Evolutionary conservation across 441 rosid species (phyloP).

Genomic region (Francoa sonchifolia): DNA sequence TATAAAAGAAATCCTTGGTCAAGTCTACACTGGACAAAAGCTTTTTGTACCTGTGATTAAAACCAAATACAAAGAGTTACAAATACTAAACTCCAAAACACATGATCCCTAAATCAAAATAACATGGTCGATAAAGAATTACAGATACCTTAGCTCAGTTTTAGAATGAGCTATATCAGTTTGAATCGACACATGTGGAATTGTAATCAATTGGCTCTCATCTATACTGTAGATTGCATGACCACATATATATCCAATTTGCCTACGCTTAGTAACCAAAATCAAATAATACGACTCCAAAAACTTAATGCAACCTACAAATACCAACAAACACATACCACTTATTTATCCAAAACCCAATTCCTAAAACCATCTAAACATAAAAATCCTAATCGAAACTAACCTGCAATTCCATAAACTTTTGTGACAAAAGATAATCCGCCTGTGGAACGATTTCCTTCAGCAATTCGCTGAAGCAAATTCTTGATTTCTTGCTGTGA

Average conservation of each 20-base stretch:
- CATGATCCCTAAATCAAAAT: background rate
- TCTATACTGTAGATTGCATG: conserved; percentile 85
- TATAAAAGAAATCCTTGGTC: conserved; percentile 93
- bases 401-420: conserved; percentile 90
- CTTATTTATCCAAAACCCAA: conserved; percentile 3
- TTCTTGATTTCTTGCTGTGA: conserved; percentile 77
- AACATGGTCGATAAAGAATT: conserved; percentile 6
- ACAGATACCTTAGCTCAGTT: conserved; percentile 68
- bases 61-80: conserved; percentile 12
- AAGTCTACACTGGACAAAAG: conserved; percentile 93
- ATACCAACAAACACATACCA: background rate
- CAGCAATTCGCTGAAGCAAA: conserved; percentile 83
- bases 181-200: conserved; percentile 80
- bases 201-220: conserved; percentile 75
- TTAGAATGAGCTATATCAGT: conserved; percentile 86
- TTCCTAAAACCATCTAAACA: background rate
- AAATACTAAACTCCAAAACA: background rate
- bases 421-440: conserved; percentile 74
- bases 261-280: conserved; percentile 81
- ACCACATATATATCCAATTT: conserved; percentile 88
- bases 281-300: conserved; percentile 89
- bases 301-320: conserved; percentile 83
- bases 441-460: conserved; percentile 93
- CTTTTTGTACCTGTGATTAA: conserved; percentile 79
- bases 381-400: conserved; percentile 13